Percentiles rank a stretch among this genome's conserved stretches.
phyloP scores from a whole-genome alignment of 2,329 filamentous ascomycete genomes.

The Thermothelomyces thermophilus region DNA sequence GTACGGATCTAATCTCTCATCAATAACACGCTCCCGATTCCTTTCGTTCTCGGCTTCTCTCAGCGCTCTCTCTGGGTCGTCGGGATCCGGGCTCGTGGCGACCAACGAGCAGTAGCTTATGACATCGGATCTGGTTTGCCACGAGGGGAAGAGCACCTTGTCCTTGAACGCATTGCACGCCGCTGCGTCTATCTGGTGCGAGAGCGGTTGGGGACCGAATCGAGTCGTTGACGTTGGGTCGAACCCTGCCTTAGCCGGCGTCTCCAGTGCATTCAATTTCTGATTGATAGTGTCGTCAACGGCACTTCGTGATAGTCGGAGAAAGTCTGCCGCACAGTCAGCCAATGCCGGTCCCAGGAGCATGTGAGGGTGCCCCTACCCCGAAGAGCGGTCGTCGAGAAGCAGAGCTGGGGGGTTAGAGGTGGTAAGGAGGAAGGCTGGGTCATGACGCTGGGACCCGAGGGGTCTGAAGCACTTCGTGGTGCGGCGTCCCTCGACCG shows the following conservation, averaged over 20 bases:
- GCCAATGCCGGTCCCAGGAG: not conserved
- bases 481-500: slow-evolving; percentile 33
- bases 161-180: slow-evolving; percentile 70
- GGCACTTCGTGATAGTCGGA: slow-evolving; percentile 73
- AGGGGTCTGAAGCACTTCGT: slow-evolving; percentile 23
- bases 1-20: slow-evolving; percentile 91
- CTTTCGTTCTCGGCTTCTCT: slow-evolving; percentile 64
- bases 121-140: slow-evolving; percentile 76
- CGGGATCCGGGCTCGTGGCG: slow-evolving; percentile 77
- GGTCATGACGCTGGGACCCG: slow-evolving; percentile 39
- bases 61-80: slow-evolving; percentile 70
- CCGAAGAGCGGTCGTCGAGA: slow-evolving; percentile 61
- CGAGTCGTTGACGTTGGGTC: slow-evolving; percentile 70
- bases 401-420: slow-evolving; percentile 71
- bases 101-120: slow-evolving; percentile 85
- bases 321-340: slow-evolving; percentile 61
- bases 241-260: slow-evolving; percentile 65
- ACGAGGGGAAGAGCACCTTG: slow-evolving; percentile 76
- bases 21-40: slow-evolving; percentile 66
- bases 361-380: slow-evolving; percentile 40
- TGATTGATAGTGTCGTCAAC: slow-evolving; percentile 93
- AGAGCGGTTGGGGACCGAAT: slow-evolving; percentile 46
- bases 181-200: slow-evolving; percentile 49
- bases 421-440: slow-evolving; percentile 40
- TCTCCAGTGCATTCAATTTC: slow-evolving; percentile 83